These are phyloP conservation scores for Blastobotrys apis DNA, from an alignment of 1,139 yeast species.

Conservation along the genomic window DNA sequence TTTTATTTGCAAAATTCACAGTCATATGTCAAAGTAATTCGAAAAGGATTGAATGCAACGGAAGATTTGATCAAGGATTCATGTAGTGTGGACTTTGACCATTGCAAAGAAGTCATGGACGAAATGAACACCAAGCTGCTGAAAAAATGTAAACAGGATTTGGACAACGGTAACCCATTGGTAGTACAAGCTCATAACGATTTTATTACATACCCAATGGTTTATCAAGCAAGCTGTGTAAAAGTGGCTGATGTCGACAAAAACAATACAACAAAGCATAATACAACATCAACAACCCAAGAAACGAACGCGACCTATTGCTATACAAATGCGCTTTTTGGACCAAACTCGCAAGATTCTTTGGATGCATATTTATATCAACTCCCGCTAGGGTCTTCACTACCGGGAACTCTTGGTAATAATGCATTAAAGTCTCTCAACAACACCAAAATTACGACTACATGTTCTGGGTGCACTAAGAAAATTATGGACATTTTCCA, in stretches of 20 bases:
- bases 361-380: conserved; percentile 32
- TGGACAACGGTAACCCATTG: conserved; percentile 27
- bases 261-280: not conserved
- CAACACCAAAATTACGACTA: conserved; percentile 17
- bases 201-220: conserved; percentile 28
- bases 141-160: conserved; percentile 22
- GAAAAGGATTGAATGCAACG: conserved; percentile 26
- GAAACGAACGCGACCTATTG: conserved; percentile 23
- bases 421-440: conserved; percentile 2
- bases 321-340: conserved; percentile 31
- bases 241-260: not conserved
- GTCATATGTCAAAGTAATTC: conserved; percentile 29
- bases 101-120: conserved; percentile 28
- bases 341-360: conserved; percentile 18
- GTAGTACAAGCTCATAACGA: conserved; percentile 32
- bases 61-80: conserved; percentile 29
- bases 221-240: conserved; percentile 30
- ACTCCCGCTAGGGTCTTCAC: conserved; percentile 30
- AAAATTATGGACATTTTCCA: conserved; percentile 28
- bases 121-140: conserved; percentile 21
- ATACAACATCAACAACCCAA: conserved; percentile 9
- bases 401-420: conserved; percentile 21
- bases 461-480: conserved; percentile 30
- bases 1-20: conserved; percentile 32
- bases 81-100: conserved; percentile 26